Conservation (phyloP, 1,139 yeast genomes). For the Geotrichum restrictum region DNA sequence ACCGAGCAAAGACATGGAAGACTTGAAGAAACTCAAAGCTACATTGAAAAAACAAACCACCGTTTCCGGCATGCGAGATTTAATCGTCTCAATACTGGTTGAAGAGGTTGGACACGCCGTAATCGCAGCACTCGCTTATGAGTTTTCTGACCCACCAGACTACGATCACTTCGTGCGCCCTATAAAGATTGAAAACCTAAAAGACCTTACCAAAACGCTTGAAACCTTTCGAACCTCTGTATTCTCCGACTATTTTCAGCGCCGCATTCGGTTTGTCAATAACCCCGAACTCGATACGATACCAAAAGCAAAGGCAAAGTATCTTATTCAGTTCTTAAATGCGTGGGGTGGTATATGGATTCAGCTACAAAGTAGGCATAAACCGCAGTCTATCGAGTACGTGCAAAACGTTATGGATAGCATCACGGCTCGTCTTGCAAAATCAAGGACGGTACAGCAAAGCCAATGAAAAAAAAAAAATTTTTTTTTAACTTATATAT, state of each 20-base stretch:
- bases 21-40: not conserved
- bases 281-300: not conserved
- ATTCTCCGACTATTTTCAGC: constrained; percentile 3
- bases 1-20: too few species aligned
- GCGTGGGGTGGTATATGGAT: constrained; percentile 52
- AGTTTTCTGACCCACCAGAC: constrained; percentile 1
- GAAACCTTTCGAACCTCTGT: not conserved
- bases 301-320: constrained; percentile 21
- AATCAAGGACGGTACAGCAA: too few species aligned
- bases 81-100: not conserved
- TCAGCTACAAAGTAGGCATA: constrained; percentile 1
- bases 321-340: constrained; percentile 43
- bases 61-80: not conserved
- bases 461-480: not conserved
- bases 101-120: not conserved
- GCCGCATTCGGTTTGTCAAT: not conserved
- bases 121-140: not conserved
- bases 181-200: not conserved
- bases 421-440: not conserved
- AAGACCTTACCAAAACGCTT: not conserved
- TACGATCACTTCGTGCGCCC: not conserved
- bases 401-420: constrained; percentile 10
- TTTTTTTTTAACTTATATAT: too few species aligned
- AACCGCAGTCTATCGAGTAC: constrained; percentile 3
- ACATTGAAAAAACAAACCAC: not conserved